These are phyloP conservation scores for Posidonia oceanica DNA, from an alignment of 116 monocot species.

Conservation along the genomic window DNA sequence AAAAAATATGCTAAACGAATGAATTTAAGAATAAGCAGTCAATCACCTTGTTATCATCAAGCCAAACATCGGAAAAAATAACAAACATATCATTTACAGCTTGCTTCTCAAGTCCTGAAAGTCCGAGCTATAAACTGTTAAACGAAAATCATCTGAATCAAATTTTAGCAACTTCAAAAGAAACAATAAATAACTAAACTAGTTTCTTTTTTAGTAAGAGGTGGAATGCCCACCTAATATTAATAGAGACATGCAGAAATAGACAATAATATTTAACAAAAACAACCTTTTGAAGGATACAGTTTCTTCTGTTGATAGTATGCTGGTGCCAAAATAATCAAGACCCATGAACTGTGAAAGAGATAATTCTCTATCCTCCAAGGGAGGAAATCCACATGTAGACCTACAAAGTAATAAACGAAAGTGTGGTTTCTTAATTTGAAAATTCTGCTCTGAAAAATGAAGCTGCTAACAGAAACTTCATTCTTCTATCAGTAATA, in stretches of 20 bases:
- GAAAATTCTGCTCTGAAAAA: neutral
- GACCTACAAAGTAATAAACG: constrained; percentile 35
- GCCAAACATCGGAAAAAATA: constrained; percentile 92
- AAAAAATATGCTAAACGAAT: constrained; percentile 6
- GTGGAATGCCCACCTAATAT: no score
- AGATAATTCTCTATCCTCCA: constrained; percentile 82
- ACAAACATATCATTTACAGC: constrained; percentile 99
- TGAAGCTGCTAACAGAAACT: neutral
- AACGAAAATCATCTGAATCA: neutral
- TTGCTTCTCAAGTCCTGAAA: constrained; percentile 69
- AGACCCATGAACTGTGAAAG: constrained; percentile 68
- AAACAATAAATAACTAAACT: neutral
- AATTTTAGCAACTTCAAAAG: neutral
- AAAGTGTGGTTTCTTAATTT: neutral
- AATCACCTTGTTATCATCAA: constrained; percentile 88
- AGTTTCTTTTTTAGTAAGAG: no score
- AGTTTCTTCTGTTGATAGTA: constrained; percentile 74
- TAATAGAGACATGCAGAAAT: neutral
- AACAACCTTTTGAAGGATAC: constrained; percentile 28
- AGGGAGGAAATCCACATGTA: constrained; percentile 97
- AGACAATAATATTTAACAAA: neutral
- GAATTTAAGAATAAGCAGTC: no score
- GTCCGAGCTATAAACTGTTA: constrained; percentile 42
- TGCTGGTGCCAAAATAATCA: constrained; percentile 87
- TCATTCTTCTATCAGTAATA: no score